Evolutionary conservation across 768 basidiomycete genomes (phyloP).

Genomic region (Lentinula sp.): DNA sequence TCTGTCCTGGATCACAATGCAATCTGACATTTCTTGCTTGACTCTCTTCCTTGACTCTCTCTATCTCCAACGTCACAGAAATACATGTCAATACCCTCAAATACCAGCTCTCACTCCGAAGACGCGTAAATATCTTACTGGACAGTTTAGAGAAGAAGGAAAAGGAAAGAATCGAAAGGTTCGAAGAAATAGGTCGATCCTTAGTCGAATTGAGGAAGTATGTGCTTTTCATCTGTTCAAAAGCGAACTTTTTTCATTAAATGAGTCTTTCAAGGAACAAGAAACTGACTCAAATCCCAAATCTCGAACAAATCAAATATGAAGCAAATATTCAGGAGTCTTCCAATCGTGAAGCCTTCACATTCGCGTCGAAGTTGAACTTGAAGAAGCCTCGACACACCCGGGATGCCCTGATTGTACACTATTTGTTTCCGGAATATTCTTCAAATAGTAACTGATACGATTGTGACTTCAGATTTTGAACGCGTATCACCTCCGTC

Average conservation of each 20-base stretch:
- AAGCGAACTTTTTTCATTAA: too few relatives aligned
- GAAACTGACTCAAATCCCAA: background rate
- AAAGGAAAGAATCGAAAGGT: background rate
- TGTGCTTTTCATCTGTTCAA: background rate
- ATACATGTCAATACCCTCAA: background rate
- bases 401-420: background rate
- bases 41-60: background rate
- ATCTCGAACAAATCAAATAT: background rate
- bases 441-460: too few relatives aligned
- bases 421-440: background rate
- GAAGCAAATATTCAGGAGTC: background rate
- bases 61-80: background rate
- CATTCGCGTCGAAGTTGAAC: background rate
- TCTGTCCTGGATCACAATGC: too few relatives aligned
- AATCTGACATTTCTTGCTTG: too few relatives aligned
- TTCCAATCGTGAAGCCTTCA: background rate
- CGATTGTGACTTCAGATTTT: background rate
- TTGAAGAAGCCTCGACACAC: background rate
- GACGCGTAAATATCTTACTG: background rate
- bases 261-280: background rate
- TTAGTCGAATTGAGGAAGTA: background rate
- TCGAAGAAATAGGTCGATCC: background rate
- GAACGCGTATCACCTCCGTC: constrained; percentile 1
- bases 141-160: background rate
- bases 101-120: background rate